Evolutionary conservation across 441 rosid species (phyloP).

Genomic region (Macaranga tanarius): DNA sequence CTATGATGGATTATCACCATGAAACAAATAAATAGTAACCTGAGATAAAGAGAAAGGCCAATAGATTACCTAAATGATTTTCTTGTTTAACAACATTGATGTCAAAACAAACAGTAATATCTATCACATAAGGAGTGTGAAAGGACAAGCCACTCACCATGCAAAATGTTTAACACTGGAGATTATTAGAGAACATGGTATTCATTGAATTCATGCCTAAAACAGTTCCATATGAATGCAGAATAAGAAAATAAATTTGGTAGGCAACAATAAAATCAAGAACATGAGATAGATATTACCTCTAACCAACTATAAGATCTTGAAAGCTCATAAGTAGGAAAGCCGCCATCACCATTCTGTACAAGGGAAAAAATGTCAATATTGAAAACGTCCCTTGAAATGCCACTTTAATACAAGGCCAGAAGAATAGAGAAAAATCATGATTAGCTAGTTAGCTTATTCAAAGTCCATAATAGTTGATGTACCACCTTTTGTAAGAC

Average conservation of each 20-base stretch:
- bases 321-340: slow-evolving; percentile 76
- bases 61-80: neutral
- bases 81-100: neutral
- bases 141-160: neutral
- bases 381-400: neutral
- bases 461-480: neutral
- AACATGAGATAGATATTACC: slow-evolving; percentile 44
- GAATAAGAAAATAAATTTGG: neutral
- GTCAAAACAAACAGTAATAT: neutral
- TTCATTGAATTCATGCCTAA: neutral
- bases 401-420: neutral
- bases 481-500: neutral
- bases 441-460: neutral
- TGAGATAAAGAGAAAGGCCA: neutral
- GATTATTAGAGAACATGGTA: neutral
- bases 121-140: neutral
- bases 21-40: neutral
- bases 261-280: neutral
- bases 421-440: neutral
- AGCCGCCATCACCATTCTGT: slow-evolving; percentile 85
- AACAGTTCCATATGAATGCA: neutral
- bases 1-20: too few species aligned
- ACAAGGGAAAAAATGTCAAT: slow-evolving; percentile 7
- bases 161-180: neutral
- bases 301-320: slow-evolving; percentile 96